phyloP scores from a whole-genome alignment of 2,329 filamentous ascomycete genomes.

The Epichloe amarillans region DNA sequence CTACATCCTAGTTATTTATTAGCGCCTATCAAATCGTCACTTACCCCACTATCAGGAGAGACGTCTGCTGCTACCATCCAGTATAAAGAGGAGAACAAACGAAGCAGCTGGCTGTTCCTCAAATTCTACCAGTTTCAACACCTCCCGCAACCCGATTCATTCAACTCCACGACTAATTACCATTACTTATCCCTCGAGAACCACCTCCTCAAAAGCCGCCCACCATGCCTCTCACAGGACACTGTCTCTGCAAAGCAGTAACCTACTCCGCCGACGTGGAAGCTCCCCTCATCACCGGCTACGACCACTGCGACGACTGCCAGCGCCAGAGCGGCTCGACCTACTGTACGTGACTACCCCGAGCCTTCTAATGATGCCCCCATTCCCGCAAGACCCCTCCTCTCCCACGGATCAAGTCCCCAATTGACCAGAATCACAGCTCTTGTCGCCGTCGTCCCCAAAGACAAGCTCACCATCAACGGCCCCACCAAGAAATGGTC shows the following conservation, averaged over 20 bases:
- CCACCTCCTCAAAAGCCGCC: not conserved
- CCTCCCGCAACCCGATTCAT: not conserved
- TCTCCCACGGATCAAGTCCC: not conserved
- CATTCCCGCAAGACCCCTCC: not conserved
- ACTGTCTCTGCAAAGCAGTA: conserved; percentile 59
- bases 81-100: conserved; percentile 1
- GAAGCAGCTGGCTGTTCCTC: conserved; percentile 2
- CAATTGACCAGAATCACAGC: conserved; percentile 26
- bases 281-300: conserved; percentile 41
- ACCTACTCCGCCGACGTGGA: conserved; percentile 50
- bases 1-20: not conserved
- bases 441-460: conserved; percentile 52
- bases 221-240: conserved; percentile 53
- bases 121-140: not conserved
- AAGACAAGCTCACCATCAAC: conserved; percentile 49
- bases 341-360: conserved; percentile 38
- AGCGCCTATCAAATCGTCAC: conserved; percentile 2
- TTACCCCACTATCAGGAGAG: conserved; percentile 13
- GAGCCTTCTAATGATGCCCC: not conserved
- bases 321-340: conserved; percentile 57
- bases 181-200: too few species aligned
- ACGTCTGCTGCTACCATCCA: not conserved
- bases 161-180: not conserved
- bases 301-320: conserved; percentile 63
- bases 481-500: conserved; percentile 53